These are phyloP conservation scores for Yarrowia sp. DNA, from an alignment of 805 yeast species.

Conservation along the genomic window DNA sequence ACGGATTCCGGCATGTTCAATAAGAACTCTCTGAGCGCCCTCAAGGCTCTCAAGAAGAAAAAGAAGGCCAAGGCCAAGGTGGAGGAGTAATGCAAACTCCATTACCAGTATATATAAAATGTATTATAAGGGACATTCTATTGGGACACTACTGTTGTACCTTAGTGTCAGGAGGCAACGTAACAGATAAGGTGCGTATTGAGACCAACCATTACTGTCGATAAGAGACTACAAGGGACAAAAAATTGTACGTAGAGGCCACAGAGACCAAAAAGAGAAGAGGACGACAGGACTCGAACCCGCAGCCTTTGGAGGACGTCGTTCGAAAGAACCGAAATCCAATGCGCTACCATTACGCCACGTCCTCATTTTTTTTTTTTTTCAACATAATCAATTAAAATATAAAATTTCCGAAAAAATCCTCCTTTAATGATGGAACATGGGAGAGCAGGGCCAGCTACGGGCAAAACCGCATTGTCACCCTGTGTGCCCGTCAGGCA, in stretches of 20 bases:
- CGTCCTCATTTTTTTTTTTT: no score
- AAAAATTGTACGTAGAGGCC: not conserved
- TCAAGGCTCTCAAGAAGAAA: constrained; percentile 7
- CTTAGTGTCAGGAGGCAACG: no score
- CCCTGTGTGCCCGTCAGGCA: no score
- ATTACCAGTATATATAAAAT: not conserved
- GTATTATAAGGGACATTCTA: not conserved
- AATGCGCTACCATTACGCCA: no score
- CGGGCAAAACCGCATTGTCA: no score
- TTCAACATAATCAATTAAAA: no score
- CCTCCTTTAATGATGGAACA: no score
- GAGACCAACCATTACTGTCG: not conserved
- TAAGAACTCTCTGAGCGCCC: constrained; percentile 3
- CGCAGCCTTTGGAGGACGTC: no score
- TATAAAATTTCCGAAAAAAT: no score
- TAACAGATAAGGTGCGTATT: not conserved
- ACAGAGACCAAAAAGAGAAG: not conserved
- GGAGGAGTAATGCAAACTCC: not conserved
- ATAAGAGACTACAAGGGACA: not conserved
- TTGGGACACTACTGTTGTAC: not conserved
- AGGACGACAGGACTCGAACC: constrained; percentile 22
- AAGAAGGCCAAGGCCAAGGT: constrained; percentile 17
- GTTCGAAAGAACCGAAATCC: no score
- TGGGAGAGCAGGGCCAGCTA: no score
- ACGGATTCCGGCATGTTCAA: constrained; percentile 3